Evolutionary conservation across 306 rosid genomes (phyloP), one percentile per base, ranked within the genome.

Genomic region (Fagus crenata): DNA sequence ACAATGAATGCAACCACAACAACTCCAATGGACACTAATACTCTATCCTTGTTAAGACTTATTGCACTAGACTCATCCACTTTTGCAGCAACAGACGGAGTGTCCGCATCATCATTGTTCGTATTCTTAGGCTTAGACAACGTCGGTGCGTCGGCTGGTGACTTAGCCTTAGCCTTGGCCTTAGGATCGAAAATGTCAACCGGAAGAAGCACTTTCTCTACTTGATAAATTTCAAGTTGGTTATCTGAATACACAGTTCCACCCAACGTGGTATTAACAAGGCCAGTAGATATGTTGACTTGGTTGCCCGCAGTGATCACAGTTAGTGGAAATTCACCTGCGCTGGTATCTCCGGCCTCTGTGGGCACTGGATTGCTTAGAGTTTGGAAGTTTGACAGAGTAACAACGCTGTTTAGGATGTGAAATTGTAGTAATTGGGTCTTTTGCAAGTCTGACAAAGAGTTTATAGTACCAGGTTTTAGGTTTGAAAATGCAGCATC

Each of bases 311-410:
- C 61, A 3, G 81, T 83, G 18, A 81, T 85, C 2, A 82, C 49
- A 68, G 82, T 85, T 2, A 85, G 70, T 0, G 86, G 88, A 39
- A 49, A 82, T 58, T 85, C 88, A 6, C 49, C 32, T 13, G 46
- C 49, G 4, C 54, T 54, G 4, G 64, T 61, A 40, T 79, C 85
- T 67, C 86, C 85, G 31, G 84, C 88, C 69, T 85, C 84, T 1
- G 88, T 85, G 1, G 72, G 67, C 9, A 85, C 81, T 4, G 88
- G 88, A 65, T 85, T 85, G 77, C 86, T 85, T 12, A 85, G 61
- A 6, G 88, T 81, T 76, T 85, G 86, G 74, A 85, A 85, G 71
- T 79, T 82, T 3, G 80, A 58, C 12, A 73, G 8, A 3, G 72
- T 4, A 33, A 85, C 56, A 8, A 46, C 69, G 5, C 72, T 60